A percentile compares a stretch with the other conserved stretches of the same genome.
phyloP scores from a whole-genome alignment of 2,329 filamentous ascomycete species.

The Thielaviopsis musarum region DNA sequence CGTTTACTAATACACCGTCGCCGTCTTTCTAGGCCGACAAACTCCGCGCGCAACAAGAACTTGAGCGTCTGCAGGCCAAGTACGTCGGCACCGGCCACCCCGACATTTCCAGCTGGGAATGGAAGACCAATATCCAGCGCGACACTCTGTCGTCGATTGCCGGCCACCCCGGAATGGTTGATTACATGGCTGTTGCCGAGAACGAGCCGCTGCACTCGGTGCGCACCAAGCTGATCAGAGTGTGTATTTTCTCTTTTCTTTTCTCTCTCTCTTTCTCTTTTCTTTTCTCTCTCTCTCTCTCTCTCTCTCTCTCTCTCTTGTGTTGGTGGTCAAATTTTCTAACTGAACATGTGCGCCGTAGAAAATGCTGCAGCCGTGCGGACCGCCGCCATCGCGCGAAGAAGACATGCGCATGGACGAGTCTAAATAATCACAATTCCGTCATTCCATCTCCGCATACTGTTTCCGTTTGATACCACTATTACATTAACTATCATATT shows the following conservation, averaged over 20 bases:
- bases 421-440: neutral
- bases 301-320: neutral
- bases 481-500: too few relatives aligned
- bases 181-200: slow-evolving; percentile 79
- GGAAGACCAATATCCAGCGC: slow-evolving; percentile 86
- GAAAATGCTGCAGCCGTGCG: slow-evolving; percentile 52
- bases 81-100: slow-evolving; percentile 93
- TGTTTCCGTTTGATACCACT: neutral
- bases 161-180: slow-evolving; percentile 73
- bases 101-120: slow-evolving; percentile 95
- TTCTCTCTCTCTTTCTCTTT: neutral
- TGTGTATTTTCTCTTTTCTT: slow-evolving; percentile 19
- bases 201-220: slow-evolving; percentile 72
- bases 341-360: slow-evolving; percentile 16
- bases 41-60: slow-evolving; percentile 90
- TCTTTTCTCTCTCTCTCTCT: neutral
- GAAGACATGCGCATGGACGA: slow-evolving; percentile 21
- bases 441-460: neutral
- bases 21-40: slow-evolving; percentile 60
- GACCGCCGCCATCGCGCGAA: slow-evolving; percentile 39
- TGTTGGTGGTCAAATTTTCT: neutral
- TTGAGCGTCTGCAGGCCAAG: slow-evolving; percentile 89
- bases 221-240: slow-evolving; percentile 62
- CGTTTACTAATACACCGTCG: slow-evolving; percentile 8
- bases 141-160: slow-evolving; percentile 82